These are phyloP conservation scores for Plasmopara muralis DNA, from an alignment of 352 stramenopile genomes.

Conservation along the genomic window DNA sequence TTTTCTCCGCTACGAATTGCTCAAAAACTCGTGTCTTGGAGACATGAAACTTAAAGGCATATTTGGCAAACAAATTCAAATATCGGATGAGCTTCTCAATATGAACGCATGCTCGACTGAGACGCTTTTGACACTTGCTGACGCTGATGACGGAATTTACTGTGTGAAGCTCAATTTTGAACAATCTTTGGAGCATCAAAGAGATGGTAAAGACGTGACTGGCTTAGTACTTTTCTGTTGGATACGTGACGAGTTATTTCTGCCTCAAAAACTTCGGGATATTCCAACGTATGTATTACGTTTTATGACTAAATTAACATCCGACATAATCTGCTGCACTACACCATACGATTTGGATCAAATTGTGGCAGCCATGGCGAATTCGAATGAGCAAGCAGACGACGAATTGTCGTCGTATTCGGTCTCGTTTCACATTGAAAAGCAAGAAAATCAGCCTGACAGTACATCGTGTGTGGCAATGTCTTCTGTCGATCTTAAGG, in stretches of 20 bases:
- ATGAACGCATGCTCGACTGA: constrained; percentile 34
- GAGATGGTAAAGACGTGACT: constrained; percentile 1
- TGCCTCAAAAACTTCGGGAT: constrained; percentile 33
- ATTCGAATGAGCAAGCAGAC: constrained; percentile 9
- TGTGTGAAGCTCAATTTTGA: constrained; percentile 23
- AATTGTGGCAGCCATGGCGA: constrained; percentile 9
- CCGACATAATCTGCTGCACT: constrained; percentile 27
- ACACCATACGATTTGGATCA: constrained; percentile 17
- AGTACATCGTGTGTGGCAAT: constrained; percentile 19
- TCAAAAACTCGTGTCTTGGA: constrained; percentile 14
- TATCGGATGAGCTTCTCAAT: constrained; percentile 29
- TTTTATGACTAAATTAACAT: constrained; percentile 31
- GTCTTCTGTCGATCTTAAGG: constrained; percentile 26
- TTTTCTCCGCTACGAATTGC: constrained; percentile 44
- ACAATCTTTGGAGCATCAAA: neutral
- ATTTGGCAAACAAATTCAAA: constrained; percentile 55
- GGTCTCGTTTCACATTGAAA: constrained; percentile 35
- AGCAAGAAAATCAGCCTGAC: constrained; percentile 50
- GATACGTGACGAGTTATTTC: constrained; percentile 46
- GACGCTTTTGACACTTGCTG: constrained; percentile 21
- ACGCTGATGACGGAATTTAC: constrained; percentile 47
- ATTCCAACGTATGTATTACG: constrained; percentile 59
- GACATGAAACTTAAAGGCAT: constrained; percentile 30
- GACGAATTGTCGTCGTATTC: constrained; percentile 25
- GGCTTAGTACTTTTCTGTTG: constrained; percentile 57